Conservation (phyloP, 148 eudicot species). For the Cornus florida region DNA sequence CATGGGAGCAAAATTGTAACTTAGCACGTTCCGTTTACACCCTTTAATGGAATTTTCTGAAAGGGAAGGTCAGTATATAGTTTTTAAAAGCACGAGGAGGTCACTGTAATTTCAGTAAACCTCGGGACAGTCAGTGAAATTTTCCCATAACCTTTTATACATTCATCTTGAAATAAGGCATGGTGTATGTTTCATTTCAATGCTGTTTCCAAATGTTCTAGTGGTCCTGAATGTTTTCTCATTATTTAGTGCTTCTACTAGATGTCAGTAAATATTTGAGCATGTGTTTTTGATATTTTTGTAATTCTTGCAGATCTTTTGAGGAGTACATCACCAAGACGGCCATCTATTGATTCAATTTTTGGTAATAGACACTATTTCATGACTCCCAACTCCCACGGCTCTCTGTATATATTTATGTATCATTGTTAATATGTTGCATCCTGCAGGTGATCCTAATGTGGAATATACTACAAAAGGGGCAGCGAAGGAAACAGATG, state of each 20-base stretch:
- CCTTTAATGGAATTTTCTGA: too few species aligned
- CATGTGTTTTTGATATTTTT: not conserved
- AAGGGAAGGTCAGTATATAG: too few species aligned
- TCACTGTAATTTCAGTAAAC: too few species aligned
- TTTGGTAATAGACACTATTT: slow-evolving; percentile 36
- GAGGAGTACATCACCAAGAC: slow-evolving; percentile 64
- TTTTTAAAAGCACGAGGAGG: too few species aligned
- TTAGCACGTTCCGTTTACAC: too few species aligned
- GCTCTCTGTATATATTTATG: not conserved
- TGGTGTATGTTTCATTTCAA: not conserved
- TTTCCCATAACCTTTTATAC: too few species aligned
- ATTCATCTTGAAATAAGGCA: not conserved
- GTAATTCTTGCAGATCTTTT: slow-evolving; percentile 45
- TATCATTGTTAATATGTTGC: slow-evolving; percentile 15
- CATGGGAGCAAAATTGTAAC: too few species aligned
- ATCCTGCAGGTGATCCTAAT: slow-evolving; percentile 45
- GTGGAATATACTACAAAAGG: slow-evolving; percentile 36
- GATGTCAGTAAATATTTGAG: not conserved
- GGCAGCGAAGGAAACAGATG: slow-evolving; percentile 53
- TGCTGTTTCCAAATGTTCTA: not conserved
- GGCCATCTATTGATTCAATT: slow-evolving; percentile 53
- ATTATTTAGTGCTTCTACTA: not conserved
- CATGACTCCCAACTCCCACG: not conserved
- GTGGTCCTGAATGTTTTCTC: not conserved
- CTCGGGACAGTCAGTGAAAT: too few species aligned